These are phyloP conservation scores for Xylaria multiplex DNA, from an alignment of 2,329 filamentous ascomycete genomes.

Conservation along the genomic window DNA sequence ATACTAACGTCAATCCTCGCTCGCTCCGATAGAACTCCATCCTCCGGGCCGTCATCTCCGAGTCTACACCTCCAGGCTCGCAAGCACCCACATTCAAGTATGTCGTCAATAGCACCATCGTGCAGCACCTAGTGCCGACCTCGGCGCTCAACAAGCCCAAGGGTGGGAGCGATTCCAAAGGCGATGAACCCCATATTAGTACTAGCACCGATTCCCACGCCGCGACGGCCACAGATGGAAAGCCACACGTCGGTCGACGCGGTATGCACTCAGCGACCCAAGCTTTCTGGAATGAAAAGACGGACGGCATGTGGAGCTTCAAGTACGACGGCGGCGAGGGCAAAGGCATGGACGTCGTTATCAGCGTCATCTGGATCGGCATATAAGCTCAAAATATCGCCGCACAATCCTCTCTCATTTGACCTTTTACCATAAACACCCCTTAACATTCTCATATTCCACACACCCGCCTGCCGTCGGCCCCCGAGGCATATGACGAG, in stretches of 20 bases:
- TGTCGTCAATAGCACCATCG: conserved; percentile 97
- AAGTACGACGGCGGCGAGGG: conserved; percentile 77
- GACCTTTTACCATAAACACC: not conserved
- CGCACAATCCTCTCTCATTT: not conserved
- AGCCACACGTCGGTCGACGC: conserved; percentile 80
- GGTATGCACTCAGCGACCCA: conserved; percentile 91
- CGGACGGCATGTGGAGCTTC: conserved; percentile 89
- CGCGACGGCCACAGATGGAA: conserved; percentile 63
- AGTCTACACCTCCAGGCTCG: conserved; percentile 69
- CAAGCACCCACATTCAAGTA: conserved; percentile 82
- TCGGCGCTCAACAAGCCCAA: conserved; percentile 70
- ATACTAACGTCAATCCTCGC: conserved; percentile 34
- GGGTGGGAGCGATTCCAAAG: conserved; percentile 58
- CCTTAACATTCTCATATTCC: not conserved
- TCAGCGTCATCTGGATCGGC: conserved; percentile 82
- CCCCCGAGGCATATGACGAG: not conserved
- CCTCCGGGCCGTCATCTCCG: conserved; percentile 79
- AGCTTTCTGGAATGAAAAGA: conserved; percentile 91
- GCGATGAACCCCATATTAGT: conserved; percentile 64
- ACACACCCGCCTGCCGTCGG: not conserved
- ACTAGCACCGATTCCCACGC: conserved; percentile 63
- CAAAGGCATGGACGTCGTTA: conserved; percentile 75
- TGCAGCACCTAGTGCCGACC: conserved; percentile 85
- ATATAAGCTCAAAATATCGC: conserved; percentile 56
- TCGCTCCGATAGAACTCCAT: conserved; percentile 70